Percentiles rank a stretch among this genome's conserved stretches.
These are phyloP conservation scores for Rhodotorula sp. DNA, from an alignment of 1,284 basidiomycete genomes.

Conservation along the genomic window DNA sequence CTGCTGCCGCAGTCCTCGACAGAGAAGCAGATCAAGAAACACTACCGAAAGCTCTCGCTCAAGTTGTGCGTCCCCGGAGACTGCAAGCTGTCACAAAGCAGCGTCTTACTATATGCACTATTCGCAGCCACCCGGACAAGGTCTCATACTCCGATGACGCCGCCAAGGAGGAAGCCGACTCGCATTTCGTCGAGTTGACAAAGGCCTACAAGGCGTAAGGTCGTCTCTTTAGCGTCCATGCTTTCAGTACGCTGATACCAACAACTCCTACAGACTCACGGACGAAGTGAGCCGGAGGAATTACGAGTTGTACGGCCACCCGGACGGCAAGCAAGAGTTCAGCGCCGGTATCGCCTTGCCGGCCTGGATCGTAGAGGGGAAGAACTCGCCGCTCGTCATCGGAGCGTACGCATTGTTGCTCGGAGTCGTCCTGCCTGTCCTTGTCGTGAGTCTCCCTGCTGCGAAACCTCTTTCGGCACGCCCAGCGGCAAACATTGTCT, in stretches of 20 bases:
- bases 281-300: slow-evolving; percentile 93
- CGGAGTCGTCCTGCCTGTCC: slow-evolving; percentile 77
- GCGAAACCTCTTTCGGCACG: no score
- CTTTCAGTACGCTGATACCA: no score
- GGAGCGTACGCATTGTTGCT: slow-evolving; percentile 83
- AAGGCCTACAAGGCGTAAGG: slow-evolving; percentile 95
- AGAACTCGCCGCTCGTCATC: slow-evolving; percentile 89
- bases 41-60: slow-evolving; percentile 91
- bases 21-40: slow-evolving; percentile 93
- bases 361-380: slow-evolving; percentile 86
- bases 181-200: slow-evolving; percentile 87
- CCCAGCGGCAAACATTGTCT: not conserved
- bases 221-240: no score
- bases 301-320: slow-evolving; percentile 87
- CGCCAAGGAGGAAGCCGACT: slow-evolving; percentile 84
- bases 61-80: slow-evolving; percentile 62
- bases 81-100: not conserved
- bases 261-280: slow-evolving; percentile 62
- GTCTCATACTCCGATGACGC: slow-evolving; percentile 75
- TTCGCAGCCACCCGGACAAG: slow-evolving; percentile 89
- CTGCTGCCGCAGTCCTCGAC: slow-evolving; percentile 57
- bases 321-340: slow-evolving; percentile 92
- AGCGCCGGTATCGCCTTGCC: slow-evolving; percentile 96
- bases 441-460: slow-evolving; percentile 62
- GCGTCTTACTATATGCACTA: no score